Evolutionary conservation across 768 basidiomycete genomes (phyloP).

Genomic region (Xerocomellus intermedius): DNA sequence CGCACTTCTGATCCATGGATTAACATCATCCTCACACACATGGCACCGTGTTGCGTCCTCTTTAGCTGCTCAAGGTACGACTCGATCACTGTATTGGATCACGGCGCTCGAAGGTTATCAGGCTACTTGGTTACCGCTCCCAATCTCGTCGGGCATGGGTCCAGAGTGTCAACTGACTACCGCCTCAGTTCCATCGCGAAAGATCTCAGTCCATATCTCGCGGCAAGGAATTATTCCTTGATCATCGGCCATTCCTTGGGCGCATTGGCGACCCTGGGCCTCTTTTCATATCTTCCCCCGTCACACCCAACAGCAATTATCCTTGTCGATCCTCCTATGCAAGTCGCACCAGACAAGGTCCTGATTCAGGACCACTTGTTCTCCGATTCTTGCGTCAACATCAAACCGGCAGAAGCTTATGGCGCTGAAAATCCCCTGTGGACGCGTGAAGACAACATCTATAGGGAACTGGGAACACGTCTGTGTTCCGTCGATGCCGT

Average conservation of each 20-base stretch:
- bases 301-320: constrained; percentile 13
- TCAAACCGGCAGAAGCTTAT: neutral
- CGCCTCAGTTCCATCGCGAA: constrained; percentile 6
- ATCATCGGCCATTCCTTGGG: constrained; percentile 25
- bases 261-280: neutral
- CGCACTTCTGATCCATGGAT: constrained; percentile 25
- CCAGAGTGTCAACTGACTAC: constrained; percentile 14
- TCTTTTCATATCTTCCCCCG: constrained; percentile 10
- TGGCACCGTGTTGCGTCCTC: constrained; percentile 20
- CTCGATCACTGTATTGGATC: neutral
- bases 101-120: neutral
- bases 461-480: constrained; percentile 10
- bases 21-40: constrained; percentile 15
- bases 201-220: constrained; percentile 21
- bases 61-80: constrained; percentile 16
- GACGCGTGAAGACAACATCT: constrained; percentile 9
- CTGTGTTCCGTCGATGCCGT: constrained; percentile 8
- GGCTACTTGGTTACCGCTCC: constrained; percentile 26
- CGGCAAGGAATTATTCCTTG: constrained; percentile 6
- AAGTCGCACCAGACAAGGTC: neutral
- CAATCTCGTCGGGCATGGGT: constrained; percentile 19
- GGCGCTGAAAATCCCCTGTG: constrained; percentile 12
- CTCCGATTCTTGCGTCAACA: neutral
- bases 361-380: neutral
- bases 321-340: constrained; percentile 20